phyloP scores from a whole-genome alignment of 148 eudicot species.

The Polygonum aviculare region DNA sequence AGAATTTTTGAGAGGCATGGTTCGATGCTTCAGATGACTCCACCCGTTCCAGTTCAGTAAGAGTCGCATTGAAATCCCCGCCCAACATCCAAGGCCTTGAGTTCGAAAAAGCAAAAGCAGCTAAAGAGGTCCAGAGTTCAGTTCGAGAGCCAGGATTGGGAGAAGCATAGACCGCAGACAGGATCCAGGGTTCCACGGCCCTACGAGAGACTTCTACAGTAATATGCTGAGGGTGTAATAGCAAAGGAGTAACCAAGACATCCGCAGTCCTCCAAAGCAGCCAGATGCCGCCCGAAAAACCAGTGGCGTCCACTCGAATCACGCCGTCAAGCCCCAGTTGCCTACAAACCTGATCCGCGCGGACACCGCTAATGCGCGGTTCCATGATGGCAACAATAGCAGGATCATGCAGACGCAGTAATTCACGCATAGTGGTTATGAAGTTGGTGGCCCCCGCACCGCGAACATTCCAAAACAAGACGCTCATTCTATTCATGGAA shows the following conservation, averaged over 20 bases:
- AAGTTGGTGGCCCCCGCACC: not conserved
- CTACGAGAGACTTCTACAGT: not conserved
- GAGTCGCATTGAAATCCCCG: no score
- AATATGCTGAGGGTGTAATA: not conserved
- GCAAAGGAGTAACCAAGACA: not conserved
- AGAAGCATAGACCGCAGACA: not conserved
- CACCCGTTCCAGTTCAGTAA: no score
- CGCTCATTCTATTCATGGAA: not conserved
- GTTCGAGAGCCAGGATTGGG: not conserved
- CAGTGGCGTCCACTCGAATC: not conserved
- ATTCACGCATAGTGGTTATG: not conserved
- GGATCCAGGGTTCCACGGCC: not conserved
- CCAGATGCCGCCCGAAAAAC: not conserved
- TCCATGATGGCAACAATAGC: not conserved
- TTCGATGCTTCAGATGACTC: not conserved
- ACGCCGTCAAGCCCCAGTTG: not conserved
- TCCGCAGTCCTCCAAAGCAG: not conserved
- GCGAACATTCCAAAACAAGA: not conserved
- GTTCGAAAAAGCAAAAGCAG: not conserved
- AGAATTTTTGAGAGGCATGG: not conserved
- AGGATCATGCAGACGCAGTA: not conserved
- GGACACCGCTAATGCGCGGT: not conserved
- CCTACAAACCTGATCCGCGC: not conserved
- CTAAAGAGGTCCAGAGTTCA: not conserved
- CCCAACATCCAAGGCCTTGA: no score